Evolutionary conservation across 2,329 filamentous ascomycete genomes (phyloP).

Genomic region (Pleurostoma richardsiae): DNA sequence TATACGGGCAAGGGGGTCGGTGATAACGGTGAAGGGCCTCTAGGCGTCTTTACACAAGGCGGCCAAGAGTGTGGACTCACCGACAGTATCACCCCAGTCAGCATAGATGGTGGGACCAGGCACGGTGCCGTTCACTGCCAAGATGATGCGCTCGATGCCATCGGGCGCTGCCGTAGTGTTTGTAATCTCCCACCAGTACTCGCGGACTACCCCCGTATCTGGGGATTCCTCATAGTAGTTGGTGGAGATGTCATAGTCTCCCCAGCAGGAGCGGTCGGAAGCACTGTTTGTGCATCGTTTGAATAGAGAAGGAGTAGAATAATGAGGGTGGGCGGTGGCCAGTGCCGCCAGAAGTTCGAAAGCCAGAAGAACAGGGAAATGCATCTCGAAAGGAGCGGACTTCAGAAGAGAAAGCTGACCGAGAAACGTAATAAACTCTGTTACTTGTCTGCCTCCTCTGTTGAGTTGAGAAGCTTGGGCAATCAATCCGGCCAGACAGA

Average conservation of each 20-base stretch:
- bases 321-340: slow-evolving; percentile 1
- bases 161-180: slow-evolving; percentile 22
- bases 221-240: slow-evolving; percentile 24
- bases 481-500: too few species aligned
- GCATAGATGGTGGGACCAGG: slow-evolving; percentile 36
- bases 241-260: slow-evolving; percentile 29
- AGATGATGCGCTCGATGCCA: slow-evolving; percentile 18
- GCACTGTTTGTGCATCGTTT: slow-evolving; percentile 4
- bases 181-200: slow-evolving; percentile 19
- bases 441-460: too few species aligned
- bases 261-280: slow-evolving; percentile 19
- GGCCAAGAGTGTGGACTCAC: slow-evolving; percentile 14
- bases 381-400: too few species aligned
- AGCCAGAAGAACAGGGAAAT: too few species aligned
- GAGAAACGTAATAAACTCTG: too few species aligned
- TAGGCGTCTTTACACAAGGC: too few species aligned
- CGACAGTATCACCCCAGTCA: too few species aligned
- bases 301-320: neutral
- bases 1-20: too few species aligned
- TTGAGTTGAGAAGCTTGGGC: too few species aligned
- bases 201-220: slow-evolving; percentile 30
- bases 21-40: too few species aligned
- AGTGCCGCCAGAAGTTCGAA: slow-evolving; percentile 1
- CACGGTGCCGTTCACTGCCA: slow-evolving; percentile 38
- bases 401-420: too few species aligned